These are phyloP conservation scores for Acacia confusa DNA, from an alignment of 306 rosid genomes.

Conservation along the genomic window DNA sequence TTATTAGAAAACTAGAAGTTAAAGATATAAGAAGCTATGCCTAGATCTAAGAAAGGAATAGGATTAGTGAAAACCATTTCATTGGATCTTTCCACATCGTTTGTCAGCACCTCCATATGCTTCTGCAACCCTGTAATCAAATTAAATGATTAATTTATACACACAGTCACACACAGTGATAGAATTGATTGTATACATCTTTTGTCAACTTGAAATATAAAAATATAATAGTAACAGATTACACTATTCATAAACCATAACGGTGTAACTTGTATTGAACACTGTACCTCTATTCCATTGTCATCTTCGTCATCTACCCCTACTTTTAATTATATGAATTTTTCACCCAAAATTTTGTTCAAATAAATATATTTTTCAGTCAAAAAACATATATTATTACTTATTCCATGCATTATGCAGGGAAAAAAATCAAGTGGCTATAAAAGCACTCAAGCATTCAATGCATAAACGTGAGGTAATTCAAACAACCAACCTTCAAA, in stretches of 20 bases:
- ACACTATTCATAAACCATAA: not conserved
- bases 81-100: conserved; percentile 91
- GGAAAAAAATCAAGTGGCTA: not conserved
- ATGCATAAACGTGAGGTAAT: not conserved
- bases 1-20: not conserved
- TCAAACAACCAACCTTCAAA: conserved; percentile 70
- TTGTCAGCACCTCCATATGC: conserved; percentile 77
- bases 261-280: not conserved
- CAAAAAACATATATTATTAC: not conserved
- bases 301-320: not conserved
- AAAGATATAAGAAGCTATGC: not conserved
- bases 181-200: not conserved
- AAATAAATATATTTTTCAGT: not conserved
- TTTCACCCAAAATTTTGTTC: not conserved
- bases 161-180: not conserved
- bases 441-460: conserved; percentile 7
- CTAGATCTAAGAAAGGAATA: not conserved
- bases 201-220: not conserved
- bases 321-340: not conserved
- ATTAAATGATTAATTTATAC: not conserved
- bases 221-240: too few relatives aligned
- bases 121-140: conserved; percentile 64
- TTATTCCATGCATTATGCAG: not conserved
- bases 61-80: conserved; percentile 69
- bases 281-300: not conserved